Evolutionary conservation across 1,139 yeast species (phyloP), one percentile per base, ranked within the genome.

Genomic region (Lodderomyces margitis): DNA sequence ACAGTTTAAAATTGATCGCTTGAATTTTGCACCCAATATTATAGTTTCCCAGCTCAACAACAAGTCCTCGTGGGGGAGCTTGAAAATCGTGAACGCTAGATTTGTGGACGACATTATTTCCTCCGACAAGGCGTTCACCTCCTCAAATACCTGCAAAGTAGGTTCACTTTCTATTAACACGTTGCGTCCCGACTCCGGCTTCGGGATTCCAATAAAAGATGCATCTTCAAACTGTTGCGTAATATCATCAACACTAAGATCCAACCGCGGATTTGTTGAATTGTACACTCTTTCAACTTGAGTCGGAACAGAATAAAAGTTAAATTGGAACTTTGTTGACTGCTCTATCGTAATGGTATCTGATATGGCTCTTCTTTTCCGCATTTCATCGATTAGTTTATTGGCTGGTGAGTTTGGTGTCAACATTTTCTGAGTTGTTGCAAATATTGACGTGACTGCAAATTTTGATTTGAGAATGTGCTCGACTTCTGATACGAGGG

Each of bases 41-140:
- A 66, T 45, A 0, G 57, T 43, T 34, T 58, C 62, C 70, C 71
- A 65, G 4, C 32, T 28, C 11, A 15, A 3, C 4, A 28, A 6
- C 3, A 28, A n/a, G 8, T 28, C 19, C 32, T 15, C 32, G 10
- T 28, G 32, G 6, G 32, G 32, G 19, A 28, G 32, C 32, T 5
- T 28, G 10, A 14, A 15, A 15, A 28, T 19, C 11, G 12, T 21
- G 24, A 32, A 32, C 4, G 24, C 35, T 19, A 16, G 4, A n/a
- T 19, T 19, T 17, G 32, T 15, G 5, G 19, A 4, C 16, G 15
- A 15, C 11, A 6, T 15, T 7, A 28, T 28, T 9, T 28, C 32
- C 6, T 28, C 32, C 15, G 16, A 4, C 32, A 28, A 15, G 4
- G 9, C 19, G 12, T 28, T 15, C 11, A 28, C 32, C 32, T 28